A percentile compares a stretch with the other conserved stretches of the same genome.
phyloP scores from a whole-genome alignment of 2,329 filamentous ascomycete genomes.

The Xylaria digitata region DNA sequence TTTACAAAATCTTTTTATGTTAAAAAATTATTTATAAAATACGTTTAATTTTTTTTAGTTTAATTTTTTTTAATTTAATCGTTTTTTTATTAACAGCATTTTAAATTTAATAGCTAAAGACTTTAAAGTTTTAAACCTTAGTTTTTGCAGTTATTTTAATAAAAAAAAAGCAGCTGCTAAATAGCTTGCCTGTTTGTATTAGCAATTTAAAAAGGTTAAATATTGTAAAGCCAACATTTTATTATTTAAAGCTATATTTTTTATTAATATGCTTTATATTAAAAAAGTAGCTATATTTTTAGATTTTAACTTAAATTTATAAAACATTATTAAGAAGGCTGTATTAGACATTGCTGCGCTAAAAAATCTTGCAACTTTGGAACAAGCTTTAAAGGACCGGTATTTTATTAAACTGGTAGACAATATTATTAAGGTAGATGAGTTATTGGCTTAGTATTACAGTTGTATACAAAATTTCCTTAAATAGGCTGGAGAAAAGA shows the following conservation, averaged over 20 bases:
- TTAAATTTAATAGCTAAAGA: not conserved
- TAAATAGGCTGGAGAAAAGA: not conserved
- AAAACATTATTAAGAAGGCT: not conserved
- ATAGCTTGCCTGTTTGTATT: not conserved
- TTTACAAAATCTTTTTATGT: not conserved
- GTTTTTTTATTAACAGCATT: not conserved
- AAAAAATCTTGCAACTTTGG: not conserved
- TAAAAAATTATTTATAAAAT: too few relatives aligned
- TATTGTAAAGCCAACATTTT: not conserved
- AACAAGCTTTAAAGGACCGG: not conserved
- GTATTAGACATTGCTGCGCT: too few relatives aligned
- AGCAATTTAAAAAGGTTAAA: not conserved
- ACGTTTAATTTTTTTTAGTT: not conserved
- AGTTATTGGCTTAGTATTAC: not conserved
- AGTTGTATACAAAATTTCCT: not conserved
- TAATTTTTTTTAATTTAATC: not conserved
- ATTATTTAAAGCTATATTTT: not conserved
- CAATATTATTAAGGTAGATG: too few relatives aligned
- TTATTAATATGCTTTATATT: constrained; percentile 7
- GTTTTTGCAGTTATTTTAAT: not conserved
- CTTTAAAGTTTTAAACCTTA: not conserved
- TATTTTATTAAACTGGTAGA: too few relatives aligned
- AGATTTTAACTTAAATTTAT: not conserved
- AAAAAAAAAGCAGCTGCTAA: not conserved
- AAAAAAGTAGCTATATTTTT: not conserved